Evolutionary conservation across 2,329 filamentous ascomycete genomes (phyloP), one percentile per base, ranked within the genome.

Genomic region (Diplodia intermedia): DNA sequence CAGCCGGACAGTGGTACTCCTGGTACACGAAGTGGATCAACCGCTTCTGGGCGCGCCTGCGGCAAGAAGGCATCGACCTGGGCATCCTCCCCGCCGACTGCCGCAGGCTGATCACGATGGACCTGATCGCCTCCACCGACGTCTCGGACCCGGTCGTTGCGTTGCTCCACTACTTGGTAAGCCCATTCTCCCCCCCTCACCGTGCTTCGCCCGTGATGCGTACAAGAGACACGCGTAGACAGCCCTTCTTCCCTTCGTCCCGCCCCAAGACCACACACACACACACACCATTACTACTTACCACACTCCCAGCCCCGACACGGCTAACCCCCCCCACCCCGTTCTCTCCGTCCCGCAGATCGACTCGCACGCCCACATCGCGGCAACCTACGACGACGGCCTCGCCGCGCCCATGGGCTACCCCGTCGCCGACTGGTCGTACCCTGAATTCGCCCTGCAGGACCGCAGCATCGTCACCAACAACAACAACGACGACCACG

Each of bases 151-250:
- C 62, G 9, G 49, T 38, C 50, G 11, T 55, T 3, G 62, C 62
- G n/a, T 36, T 55, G 23, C 29, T 23, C 36, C 62, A 65, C 31
- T 65, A 65, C 36, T 26, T 65, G 20, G 62, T 55, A 65, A 29
- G 62, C 15, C 36, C 29, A 12, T 14, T 12, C 33, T 23, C 20
- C 47, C 3, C 18, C n/a, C 6, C 43, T 38, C 18, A 9, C 15
- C 5, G 4, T 43, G 15, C 40, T 8, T 8, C 40, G 2, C 18
- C 1, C 15, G 5, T 8, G 15, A 43, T 6, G 18, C 15, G 5
- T 26, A 26, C 26, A 26, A 4, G 15, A 8, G 15, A 43, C 15
- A 43, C 4, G 18, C 40, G 18, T 18, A n/a, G 15, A 15, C 40
- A 43, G 40, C 40, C 26, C 2, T n/a, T n/a, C 40, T 7, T 9